Base-by-base conservation (phyloP, 306 rosid species). In the Cucumis hystrix region DNA sequence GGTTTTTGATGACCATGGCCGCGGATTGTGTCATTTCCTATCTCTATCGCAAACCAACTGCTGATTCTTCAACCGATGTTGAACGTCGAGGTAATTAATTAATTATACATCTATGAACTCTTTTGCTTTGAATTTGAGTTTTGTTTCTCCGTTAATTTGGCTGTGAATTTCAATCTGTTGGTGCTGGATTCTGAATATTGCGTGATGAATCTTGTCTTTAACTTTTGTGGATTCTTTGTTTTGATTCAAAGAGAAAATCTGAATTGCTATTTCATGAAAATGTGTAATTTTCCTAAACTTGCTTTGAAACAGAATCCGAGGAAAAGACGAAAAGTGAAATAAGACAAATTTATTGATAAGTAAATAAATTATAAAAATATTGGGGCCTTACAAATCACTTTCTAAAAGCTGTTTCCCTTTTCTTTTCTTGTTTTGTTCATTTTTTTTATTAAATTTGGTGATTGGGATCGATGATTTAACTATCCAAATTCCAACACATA, bases 1-100 rank as follows among this genome's bases (percentile, higher is more conserved):
- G 96, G 17, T 92, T 86, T 75, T 69, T 87, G 87, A 13, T 92
- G 12, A 90, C 96, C 8, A 80, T 87, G 91, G 79, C 86, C n/a
- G 90, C 88, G 16, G 96, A 92, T 80, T 81, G 89, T 41, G 61
- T 86, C 0, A 86, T 90, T 74, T 75, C 93, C 0, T 80, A 83
- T 6, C 59, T 88, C 72, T 82, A 82, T 83, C 49, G 17, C 5
- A 88, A 84, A 79, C 54, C 75, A 62, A 47, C 8, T 25, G 78
- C 45, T 8, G 41, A 11, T 39, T 39, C n/a, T 7, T 10, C 20
- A 37, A 51, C 17, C 0, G 63, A 7, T 56, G 83, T 65, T 37
- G 89, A 86, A 51, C 52, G 56, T 81, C 86, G 77, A 84, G 94
- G 94, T 89, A 72, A 40, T 41, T 6, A 30, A 14, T 33, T 64